Percentiles rank a stretch among this genome's conserved stretches.
Evolutionary conservation across 2,329 filamentous ascomycete genomes (phyloP).

Genomic region (Penicillium sp.): DNA sequence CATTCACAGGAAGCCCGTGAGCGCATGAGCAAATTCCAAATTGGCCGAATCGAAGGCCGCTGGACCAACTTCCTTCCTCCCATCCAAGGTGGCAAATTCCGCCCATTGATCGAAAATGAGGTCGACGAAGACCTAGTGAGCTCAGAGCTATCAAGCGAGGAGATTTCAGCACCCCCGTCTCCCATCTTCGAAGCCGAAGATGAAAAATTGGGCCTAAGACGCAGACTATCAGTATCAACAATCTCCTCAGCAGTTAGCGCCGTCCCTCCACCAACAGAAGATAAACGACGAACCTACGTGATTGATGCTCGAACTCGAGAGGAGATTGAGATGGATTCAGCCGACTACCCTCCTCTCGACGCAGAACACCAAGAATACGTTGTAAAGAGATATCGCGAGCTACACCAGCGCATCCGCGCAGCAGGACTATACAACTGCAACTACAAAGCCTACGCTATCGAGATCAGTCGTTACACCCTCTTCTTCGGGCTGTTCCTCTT

Average conservation of each 20-base stretch:
- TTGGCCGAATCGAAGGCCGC: constrained; percentile 72
- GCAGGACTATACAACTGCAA: constrained; percentile 77
- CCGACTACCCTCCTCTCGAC: constrained; percentile 76
- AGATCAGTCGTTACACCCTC: constrained; percentile 64
- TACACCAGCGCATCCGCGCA: constrained; percentile 42
- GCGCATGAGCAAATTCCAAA: constrained; percentile 74
- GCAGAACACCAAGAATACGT: constrained; percentile 68
- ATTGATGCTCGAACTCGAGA: constrained; percentile 71
- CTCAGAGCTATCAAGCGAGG: constrained; percentile 45
- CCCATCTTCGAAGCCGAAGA: constrained; percentile 55
- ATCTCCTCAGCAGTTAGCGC: constrained; percentile 24
- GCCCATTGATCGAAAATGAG: constrained; percentile 47
- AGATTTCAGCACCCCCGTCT: constrained; percentile 54
- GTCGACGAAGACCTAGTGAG: constrained; percentile 23
- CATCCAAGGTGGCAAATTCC: constrained; percentile 79
- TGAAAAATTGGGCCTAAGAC: constrained; percentile 30
- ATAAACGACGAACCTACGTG: constrained; percentile 53
- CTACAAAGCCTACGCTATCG: constrained; percentile 70
- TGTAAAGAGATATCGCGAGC: constrained; percentile 54
- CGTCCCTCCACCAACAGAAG: constrained; percentile 9
- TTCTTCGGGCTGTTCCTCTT: constrained; percentile 53
- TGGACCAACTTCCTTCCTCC: constrained; percentile 88
- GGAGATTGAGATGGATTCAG: constrained; percentile 69
- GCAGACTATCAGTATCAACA: constrained; percentile 30
- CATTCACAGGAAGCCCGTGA: constrained; percentile 73